Evolutionary conservation across 352 stramenopile genomes (phyloP), one percentile per base, ranked within the genome.

Genomic region (Hyaloperonospora brassicae): DNA sequence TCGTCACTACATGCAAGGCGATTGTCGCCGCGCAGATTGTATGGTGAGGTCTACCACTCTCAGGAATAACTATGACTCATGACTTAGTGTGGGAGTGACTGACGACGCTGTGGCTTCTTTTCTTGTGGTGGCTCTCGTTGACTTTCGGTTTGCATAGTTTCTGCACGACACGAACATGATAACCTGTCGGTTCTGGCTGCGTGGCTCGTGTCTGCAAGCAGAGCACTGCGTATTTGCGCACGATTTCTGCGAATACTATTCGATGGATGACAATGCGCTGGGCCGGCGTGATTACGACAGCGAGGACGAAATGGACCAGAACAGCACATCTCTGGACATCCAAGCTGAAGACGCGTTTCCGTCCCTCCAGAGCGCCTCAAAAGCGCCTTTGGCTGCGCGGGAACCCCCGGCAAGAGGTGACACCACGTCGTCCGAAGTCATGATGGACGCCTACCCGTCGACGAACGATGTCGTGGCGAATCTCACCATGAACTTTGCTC

Each of bases 131-230:
- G 43, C 51, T 71, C 45, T 57, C 39, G 21, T 57, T 70, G 52
- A 35, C 38, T 54, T 62, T 27, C 49, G 66, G 43, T 68, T 55
- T 45, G 47, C 55, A 9, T 59, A 93, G 83, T 93, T 93, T 67
- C 57, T 93, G 35, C 83, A 93, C 55, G 79, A 91, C 55, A 93
- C 83, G 47, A 61, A 91, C 64, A 68, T 63, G 36, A 86, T 93
- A 51, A 89, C 83, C 43, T 93, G 83, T 54, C 83, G 83, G 46
- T 93, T 90, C 40, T 93, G 83, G 83, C 64, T 93, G 30, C 80
- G 83, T 11, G 83, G 83, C 25, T 71, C 78, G 48, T 93, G 83
- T 49, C 64, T 90, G 50, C 80, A 93, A 62, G 73, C 61, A 6
- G 74, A 90, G 42, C 68, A 86, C 39, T 93, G 83, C 52, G 79